Percentiles rank a stretch among this genome's conserved stretches.
These are phyloP conservation scores for Cordyceps farinosa DNA, from an alignment of 2,329 filamentous ascomycete genomes.

Conservation along the genomic window DNA sequence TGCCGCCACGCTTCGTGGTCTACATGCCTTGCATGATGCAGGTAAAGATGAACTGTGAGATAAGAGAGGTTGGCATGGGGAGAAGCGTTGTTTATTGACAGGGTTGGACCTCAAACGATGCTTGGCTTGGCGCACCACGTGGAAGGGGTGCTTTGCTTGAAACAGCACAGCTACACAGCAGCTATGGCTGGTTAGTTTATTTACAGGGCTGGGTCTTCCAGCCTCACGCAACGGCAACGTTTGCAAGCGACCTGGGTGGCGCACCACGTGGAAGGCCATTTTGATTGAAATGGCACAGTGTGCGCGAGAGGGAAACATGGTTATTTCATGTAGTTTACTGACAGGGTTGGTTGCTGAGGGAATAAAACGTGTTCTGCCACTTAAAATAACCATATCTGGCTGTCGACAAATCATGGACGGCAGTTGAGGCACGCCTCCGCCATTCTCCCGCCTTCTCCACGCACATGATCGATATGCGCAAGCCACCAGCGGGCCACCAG, in stretches of 20 bases:
- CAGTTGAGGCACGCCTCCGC: slow-evolving; percentile 5
- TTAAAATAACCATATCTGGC: not conserved
- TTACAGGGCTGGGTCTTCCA: not conserved
- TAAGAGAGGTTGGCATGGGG: not conserved
- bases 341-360: not conserved
- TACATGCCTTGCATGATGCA: slow-evolving; percentile 20
- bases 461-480: slow-evolving; percentile 2
- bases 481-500: slow-evolving; percentile 8
- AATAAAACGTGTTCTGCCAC: not conserved
- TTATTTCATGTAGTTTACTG: not conserved
- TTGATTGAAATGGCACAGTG: not conserved
- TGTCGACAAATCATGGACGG: slow-evolving; percentile 11
- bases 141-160: too few relatives aligned
- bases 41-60: slow-evolving; percentile 31
- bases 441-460: slow-evolving; percentile 8
- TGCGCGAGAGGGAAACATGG: not conserved
- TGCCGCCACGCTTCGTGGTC: slow-evolving; percentile 29
- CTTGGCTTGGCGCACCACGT: too few relatives aligned
- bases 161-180: too few relatives aligned
- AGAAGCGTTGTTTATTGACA: not conserved
- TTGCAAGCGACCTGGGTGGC: not conserved
- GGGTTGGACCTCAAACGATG: not conserved
- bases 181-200: too few relatives aligned
- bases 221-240: not conserved
- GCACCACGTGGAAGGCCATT: not conserved